phyloP scores from a whole-genome alignment of 345 rosid species.

The Streptanthus diversifolius region DNA sequence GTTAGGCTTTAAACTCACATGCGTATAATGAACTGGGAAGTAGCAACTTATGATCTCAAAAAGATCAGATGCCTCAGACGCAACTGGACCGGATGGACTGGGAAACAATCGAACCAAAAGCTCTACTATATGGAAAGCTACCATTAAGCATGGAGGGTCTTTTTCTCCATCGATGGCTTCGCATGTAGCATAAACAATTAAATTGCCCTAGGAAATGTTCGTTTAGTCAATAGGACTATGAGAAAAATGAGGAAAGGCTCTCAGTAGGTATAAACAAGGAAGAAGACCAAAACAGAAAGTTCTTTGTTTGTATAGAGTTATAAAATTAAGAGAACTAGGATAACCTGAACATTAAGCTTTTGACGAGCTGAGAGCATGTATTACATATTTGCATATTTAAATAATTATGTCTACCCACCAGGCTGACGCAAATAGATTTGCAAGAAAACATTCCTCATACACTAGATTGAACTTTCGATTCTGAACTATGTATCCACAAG shows the following conservation, averaged over 20 bases:
- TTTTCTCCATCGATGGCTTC: conserved; percentile 85
- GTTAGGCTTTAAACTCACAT: conserved; percentile 51
- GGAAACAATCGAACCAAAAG: conserved; percentile 57
- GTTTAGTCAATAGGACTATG: background rate
- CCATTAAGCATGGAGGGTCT: conserved; percentile 83
- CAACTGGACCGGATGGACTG: conserved; percentile 61
- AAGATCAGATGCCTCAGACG: conserved; percentile 50
- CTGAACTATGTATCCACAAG: background rate
- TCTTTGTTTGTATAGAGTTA: background rate
- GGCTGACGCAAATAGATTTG: background rate
- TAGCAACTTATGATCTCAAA: conserved; percentile 68
- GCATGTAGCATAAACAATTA: conserved; percentile 54
- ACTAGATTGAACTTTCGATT: background rate
- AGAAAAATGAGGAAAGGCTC: conserved; percentile 1
- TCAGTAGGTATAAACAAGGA: background rate
- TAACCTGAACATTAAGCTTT: background rate
- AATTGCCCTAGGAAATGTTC: conserved; percentile 46
- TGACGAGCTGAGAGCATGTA: background rate
- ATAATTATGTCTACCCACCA: background rate
- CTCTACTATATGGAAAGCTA: conserved; percentile 75
- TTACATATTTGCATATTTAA: background rate
- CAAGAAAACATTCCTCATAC: conserved; percentile 1
- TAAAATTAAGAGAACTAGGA: background rate
- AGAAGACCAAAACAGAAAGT: background rate
- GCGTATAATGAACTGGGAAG: conserved; percentile 92